Base-by-base conservation (phyloP, 495 filamentous ascomycete species). In the Penicillium arizonense region DNA sequence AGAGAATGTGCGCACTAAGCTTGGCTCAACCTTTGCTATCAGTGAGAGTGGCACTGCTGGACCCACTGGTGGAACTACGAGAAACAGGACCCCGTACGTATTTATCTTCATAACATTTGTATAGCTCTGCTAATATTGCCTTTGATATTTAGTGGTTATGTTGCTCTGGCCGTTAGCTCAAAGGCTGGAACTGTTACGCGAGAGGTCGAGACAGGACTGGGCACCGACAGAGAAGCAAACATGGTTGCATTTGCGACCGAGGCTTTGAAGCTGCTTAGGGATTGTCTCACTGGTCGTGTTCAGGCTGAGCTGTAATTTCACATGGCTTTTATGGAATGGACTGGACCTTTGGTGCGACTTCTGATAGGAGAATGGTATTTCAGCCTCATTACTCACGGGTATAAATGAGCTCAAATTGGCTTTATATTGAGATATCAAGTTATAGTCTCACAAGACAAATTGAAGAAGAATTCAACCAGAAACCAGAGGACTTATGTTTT, bases 231-330 rank as follows among this genome's bases (percentile, higher is more conserved):
- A 54, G 77, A 78, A 58, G 71, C 40, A 43, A 87, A 87, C 58
- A 87, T 86, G 83, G 72, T 85, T 50, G 64, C 62, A 30, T 87
- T 87, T 72, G 79, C 82, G 3, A 68, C 64, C n/a, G 81, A 80
- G 57, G 76, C 68, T 14, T 67, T 86, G 66, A 77, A 63, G 48
- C 53, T 87, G 54, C 54, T 86, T 58, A 73, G 69, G 61, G 82
- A 84, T 62, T 30, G 28, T 9, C 28, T 30, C 6, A 30, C 7
- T 30, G 28, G 28, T 7, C 28, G 28, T 30, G 28, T 30, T 9
- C 28, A 10, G 28, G 28, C 28, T 30, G 28, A 30, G 28, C 28
- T 30, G 4, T 30, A 30, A 30, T 7, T 2, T 9, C 2, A 30
- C 28, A 30, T 30, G 24, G 7, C 24, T 18, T 18, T 18, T 18